These are phyloP conservation scores for Neopestalotiopsis sp. DNA, from an alignment of 2,329 filamentous ascomycete species.

Conservation along the genomic window DNA sequence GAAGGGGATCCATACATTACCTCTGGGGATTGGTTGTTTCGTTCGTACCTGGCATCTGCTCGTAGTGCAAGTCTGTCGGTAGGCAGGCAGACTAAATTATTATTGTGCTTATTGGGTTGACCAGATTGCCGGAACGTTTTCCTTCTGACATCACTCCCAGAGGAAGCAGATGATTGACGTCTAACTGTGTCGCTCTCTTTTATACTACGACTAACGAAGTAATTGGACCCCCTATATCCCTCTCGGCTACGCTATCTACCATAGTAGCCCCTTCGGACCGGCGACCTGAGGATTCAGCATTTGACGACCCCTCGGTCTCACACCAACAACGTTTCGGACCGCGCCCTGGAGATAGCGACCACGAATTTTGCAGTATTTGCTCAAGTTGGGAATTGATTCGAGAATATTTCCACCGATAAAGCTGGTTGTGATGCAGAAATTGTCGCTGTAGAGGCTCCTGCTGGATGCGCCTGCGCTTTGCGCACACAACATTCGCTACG, in stretches of 20 bases:
- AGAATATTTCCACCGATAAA: neutral
- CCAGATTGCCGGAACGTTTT: neutral
- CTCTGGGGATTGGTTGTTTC: neutral
- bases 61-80: neutral
- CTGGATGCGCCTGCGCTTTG: constrained; percentile 31
- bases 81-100: constrained; percentile 1
- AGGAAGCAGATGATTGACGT: neutral
- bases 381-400: neutral
- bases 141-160: constrained; percentile 6
- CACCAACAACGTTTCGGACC: constrained; percentile 4
- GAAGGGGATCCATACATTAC: neutral
- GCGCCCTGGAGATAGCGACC: neutral
- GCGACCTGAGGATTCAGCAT: neutral
- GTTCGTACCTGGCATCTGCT: constrained; percentile 5
- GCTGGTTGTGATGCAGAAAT: constrained; percentile 28
- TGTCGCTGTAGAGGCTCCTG: constrained; percentile 19
- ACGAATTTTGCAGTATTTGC: neutral
- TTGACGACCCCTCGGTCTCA: constrained; percentile 14
- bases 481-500: constrained; percentile 20
- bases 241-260: constrained; percentile 1
- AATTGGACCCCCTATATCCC: neutral
- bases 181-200: neutral
- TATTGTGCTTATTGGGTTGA: neutral
- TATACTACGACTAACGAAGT: constrained; percentile 1
- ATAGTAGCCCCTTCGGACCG: neutral